Base-by-base conservation (phyloP, 768 basidiomycete species). In the Tylopilus vinaceipallidus region DNA sequence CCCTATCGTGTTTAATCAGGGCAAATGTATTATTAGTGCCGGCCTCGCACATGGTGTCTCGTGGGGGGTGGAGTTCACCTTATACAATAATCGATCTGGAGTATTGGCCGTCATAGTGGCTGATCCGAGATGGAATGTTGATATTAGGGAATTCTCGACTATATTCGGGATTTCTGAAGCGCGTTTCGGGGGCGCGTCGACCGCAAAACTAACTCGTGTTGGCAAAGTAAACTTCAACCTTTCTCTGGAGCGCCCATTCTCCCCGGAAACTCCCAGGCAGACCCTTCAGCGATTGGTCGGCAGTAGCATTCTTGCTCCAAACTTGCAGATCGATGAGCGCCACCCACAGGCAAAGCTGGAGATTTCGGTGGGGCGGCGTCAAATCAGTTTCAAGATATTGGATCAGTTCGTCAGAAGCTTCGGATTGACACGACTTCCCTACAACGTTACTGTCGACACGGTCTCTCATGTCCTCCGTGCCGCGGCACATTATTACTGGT, bases 1-100 rank as follows among this genome's bases (percentile, higher is more conserved):
- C 37, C 59, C 26, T 10, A 14, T 2, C 4, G 12, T 22, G 6
- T 22, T 3, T 19, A 26, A n/a, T 1, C 35, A 33, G 11, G 43
- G 46, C n/a, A n/a, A n/a, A 46, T 60, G 48, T 41, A 33, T 68
- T 22, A 35, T 69, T 13, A 42, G 40, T 5, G 64, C 63, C 2
- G 67, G 67, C 11, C 30, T 54, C 10, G 60, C 57, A 5, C 63
- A 70, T 24, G 69, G 67, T 2, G 42, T 69, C 37, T 42, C 51
- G 0, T 30, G 16, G 4, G 58, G 53, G 2, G 52, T 49, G 3
- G 45, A 56, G 13, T 52, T 69, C 26, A 57, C 53, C n/a, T 26
- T 68, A 11, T 67, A 61, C 42, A 24, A 22, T 49, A 36, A 11
- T 27, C 19, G 23, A 34, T 22, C 10, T 22, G 29, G 26, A 4